Conservation (phyloP, 148 eudicot genomes). For the Linanthus parryae region DNA sequence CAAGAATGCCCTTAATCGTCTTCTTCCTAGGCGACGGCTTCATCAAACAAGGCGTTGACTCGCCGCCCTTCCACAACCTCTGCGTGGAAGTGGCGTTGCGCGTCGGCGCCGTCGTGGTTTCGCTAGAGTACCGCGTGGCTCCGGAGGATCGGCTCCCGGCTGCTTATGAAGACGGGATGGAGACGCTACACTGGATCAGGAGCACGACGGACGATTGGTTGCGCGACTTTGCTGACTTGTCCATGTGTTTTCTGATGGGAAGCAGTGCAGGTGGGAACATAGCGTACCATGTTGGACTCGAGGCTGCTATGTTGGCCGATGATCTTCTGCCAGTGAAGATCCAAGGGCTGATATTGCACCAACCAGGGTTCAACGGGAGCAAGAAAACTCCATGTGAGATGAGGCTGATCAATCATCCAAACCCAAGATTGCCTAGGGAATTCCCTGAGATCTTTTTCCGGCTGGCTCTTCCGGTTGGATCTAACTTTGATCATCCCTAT, state of each 20-base stretch:
- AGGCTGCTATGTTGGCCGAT: conserved; percentile 12
- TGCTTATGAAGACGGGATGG: conserved; percentile 51
- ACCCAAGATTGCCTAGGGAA: too few species aligned
- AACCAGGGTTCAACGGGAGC: conserved; percentile 45
- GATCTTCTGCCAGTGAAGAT: conserved; percentile 39
- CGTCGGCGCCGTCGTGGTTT: conserved; percentile 30
- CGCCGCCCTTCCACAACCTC: conserved; percentile 18
- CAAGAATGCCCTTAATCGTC: conserved; percentile 24
- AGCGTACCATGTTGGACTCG: conserved; percentile 44
- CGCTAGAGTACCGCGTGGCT: conserved; percentile 48
- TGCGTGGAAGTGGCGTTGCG: conserved; percentile 20
- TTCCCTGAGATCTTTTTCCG: conserved; percentile 36
- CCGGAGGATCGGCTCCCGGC: conserved; percentile 73
- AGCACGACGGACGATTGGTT: conserved; percentile 38
- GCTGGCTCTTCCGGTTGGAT: conserved; percentile 38
- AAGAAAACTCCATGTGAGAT: conserved; percentile 37
- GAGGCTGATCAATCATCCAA: conserved; percentile 11
- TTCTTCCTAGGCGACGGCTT: conserved; percentile 68
- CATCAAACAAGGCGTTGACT: conserved; percentile 18
- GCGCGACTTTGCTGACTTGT: conserved; percentile 27
- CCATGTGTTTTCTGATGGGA: conserved; percentile 43
- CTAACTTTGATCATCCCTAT: conserved; percentile 38
- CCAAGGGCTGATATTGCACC: conserved; percentile 41
- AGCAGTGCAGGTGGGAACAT: conserved; percentile 59
- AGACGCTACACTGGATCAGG: conserved; percentile 35